These are phyloP conservation scores for Porphyrellus cyaneotinctus DNA, from an alignment of 768 basidiomycete species.

Conservation along the genomic window DNA sequence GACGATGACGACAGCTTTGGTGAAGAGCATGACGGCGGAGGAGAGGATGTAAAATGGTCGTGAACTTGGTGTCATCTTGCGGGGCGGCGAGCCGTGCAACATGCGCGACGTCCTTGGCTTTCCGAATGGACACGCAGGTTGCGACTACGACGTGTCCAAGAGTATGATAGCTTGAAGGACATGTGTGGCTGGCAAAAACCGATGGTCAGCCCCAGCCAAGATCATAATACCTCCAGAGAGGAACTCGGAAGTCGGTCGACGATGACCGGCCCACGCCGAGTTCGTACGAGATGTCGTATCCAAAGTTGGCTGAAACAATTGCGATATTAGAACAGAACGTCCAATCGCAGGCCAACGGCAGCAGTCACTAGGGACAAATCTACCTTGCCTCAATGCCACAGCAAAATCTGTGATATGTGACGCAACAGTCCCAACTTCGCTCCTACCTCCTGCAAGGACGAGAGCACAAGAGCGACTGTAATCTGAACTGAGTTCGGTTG, in stretches of 20 bases:
- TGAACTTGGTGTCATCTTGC: constrained; percentile 14
- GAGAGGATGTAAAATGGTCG: constrained; percentile 15
- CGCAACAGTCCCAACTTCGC: no score
- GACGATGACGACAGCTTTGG: constrained; percentile 16
- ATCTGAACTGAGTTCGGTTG: not conserved
- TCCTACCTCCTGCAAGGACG: not conserved
- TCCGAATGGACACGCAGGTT: not conserved
- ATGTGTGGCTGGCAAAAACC: not conserved
- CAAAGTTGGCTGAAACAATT: not conserved
- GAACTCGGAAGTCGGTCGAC: not conserved
- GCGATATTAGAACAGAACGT: not conserved
- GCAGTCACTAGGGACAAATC: not conserved
- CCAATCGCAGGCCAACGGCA: not conserved
- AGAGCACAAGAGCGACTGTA: not conserved
- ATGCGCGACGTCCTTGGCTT: not conserved
- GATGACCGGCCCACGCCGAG: no score
- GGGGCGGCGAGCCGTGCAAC: not conserved
- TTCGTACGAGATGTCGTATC: no score
- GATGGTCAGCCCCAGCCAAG: constrained; percentile 5
- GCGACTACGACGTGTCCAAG: not conserved
- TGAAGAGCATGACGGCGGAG: constrained; percentile 16
- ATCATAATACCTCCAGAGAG: constrained; percentile 1
- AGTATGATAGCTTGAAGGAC: not conserved
- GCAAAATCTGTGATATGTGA: no score
- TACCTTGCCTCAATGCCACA: no score